phyloP scores from a whole-genome alignment of 73 alveolate species.

The Blepharisma japonicum region DNA sequence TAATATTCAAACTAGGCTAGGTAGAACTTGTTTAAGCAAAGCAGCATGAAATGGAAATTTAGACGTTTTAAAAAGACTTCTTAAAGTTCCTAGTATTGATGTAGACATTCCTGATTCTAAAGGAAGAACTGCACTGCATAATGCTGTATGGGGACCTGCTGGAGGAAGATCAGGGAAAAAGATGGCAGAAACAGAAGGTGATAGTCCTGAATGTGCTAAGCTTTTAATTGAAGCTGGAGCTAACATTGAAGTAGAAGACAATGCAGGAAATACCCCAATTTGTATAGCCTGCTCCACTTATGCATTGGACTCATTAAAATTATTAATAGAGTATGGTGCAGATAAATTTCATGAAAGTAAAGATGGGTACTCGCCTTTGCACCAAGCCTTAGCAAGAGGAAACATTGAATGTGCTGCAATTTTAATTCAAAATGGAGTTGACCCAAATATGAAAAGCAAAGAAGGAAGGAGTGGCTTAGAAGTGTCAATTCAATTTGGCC shows the following conservation, averaged over 20 bases:
- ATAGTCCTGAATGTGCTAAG: conserved; percentile 27
- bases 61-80: not conserved
- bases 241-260: not conserved
- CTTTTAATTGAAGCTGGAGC: conserved; percentile 3
- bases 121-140: conserved; percentile 24
- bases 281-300: not conserved
- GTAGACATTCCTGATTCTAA: conserved; percentile 7
- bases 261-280: conserved; percentile 9
- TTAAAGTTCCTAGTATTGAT: conserved; percentile 13
- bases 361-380: not conserved
- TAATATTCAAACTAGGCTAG: not conserved
- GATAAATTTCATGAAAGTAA: not conserved
- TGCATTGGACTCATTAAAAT: not conserved
- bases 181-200: not conserved
- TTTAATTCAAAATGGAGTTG: not conserved
- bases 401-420: not conserved
- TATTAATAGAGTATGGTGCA: not conserved
- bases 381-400: conserved; percentile 3
- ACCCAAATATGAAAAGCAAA: not conserved
- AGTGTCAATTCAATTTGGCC: not conserved
- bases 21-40: conserved; percentile 24
- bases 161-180: conserved; percentile 21
- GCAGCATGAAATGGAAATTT: conserved; percentile 20
- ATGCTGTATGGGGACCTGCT: conserved; percentile 21
- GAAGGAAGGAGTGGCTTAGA: not conserved